These are phyloP conservation scores for Geranomyces michiganensis DNA, from an alignment of 192 early-diverging fungal genomes.

Conservation along the genomic window DNA sequence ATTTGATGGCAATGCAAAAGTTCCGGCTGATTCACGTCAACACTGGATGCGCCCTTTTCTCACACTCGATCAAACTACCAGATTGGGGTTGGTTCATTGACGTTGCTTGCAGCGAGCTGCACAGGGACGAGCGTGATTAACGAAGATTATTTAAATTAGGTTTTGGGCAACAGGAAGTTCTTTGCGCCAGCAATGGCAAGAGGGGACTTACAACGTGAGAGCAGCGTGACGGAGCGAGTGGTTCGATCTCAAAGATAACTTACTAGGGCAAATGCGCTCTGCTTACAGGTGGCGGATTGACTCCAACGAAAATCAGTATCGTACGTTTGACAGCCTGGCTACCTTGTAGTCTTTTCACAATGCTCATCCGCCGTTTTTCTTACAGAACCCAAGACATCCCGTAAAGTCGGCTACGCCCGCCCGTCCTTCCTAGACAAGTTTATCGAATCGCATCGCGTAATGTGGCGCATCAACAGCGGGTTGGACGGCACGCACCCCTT, in stretches of 20 bases:
- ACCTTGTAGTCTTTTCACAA: not conserved
- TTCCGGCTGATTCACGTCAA: conserved; percentile 79
- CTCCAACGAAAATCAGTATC: conserved; percentile 36
- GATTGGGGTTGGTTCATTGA: conserved; percentile 68
- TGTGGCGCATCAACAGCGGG: conserved; percentile 56
- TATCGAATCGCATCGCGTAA: conserved; percentile 49
- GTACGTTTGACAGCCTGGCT: conserved; percentile 24
- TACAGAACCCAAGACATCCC: conserved; percentile 39
- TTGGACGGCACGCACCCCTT: conserved; percentile 55
- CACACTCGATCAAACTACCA: conserved; percentile 73
- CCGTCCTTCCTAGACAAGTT: conserved; percentile 55
- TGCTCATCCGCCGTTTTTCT: not conserved
- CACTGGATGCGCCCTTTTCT: conserved; percentile 78
- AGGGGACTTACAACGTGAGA: conserved; percentile 7
- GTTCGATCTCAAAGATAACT: too few relatives aligned
- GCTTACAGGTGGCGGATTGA: conserved; percentile 46
- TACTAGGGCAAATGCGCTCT: too few relatives aligned
- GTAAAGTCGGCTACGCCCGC: conserved; percentile 43
- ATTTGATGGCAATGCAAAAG: conserved; percentile 61
- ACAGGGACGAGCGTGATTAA: too few relatives aligned
- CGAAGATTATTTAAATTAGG: conserved; percentile 14
- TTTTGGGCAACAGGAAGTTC: conserved; percentile 88
- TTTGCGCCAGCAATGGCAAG: conserved; percentile 77
- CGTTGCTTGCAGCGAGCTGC: not conserved
- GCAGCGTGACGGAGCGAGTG: too few relatives aligned